phyloP scores from a whole-genome alignment of 1,139 yeast genomes.

The Scheffersomyces titani region DNA sequence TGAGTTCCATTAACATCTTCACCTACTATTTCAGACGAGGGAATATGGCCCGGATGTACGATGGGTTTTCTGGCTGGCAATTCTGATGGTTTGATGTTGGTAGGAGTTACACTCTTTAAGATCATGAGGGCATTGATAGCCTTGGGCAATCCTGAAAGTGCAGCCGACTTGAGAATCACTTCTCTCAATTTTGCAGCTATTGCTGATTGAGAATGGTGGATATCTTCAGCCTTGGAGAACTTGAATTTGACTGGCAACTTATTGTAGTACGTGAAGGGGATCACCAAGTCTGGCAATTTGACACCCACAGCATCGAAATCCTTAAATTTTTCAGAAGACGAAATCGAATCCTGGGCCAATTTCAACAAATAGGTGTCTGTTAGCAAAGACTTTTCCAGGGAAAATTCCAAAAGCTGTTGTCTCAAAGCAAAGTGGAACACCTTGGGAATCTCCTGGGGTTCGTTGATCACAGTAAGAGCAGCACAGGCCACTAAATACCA shows the following conservation, averaged over 20 bases:
- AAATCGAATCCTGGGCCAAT: constrained; percentile 43
- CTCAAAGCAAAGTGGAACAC: constrained; percentile 74
- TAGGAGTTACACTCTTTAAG: constrained; percentile 68
- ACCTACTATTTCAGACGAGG: constrained; percentile 40
- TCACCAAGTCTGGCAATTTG: constrained; percentile 44
- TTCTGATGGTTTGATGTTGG: constrained; percentile 30
- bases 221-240: constrained; percentile 34
- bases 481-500: constrained; percentile 87
- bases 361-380: constrained; percentile 32
- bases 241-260: constrained; percentile 42
- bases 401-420: constrained; percentile 42
- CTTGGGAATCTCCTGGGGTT: constrained; percentile 77
- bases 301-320: constrained; percentile 48
- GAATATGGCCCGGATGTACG: constrained; percentile 37
- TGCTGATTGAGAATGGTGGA: constrained; percentile 33
- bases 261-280: constrained; percentile 42
- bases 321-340: constrained; percentile 38
- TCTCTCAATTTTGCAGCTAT: constrained; percentile 70
- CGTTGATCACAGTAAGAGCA: constrained; percentile 77
- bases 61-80: constrained; percentile 32
- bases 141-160: constrained; percentile 81
- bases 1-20: constrained; percentile 45
- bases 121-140: constrained; percentile 76
- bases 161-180: constrained; percentile 73
- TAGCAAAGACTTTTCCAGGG: constrained; percentile 25